Base-by-base conservation (phyloP, 495 filamentous ascomycete genomes). In the Hyaloscypha variabilis region DNA sequence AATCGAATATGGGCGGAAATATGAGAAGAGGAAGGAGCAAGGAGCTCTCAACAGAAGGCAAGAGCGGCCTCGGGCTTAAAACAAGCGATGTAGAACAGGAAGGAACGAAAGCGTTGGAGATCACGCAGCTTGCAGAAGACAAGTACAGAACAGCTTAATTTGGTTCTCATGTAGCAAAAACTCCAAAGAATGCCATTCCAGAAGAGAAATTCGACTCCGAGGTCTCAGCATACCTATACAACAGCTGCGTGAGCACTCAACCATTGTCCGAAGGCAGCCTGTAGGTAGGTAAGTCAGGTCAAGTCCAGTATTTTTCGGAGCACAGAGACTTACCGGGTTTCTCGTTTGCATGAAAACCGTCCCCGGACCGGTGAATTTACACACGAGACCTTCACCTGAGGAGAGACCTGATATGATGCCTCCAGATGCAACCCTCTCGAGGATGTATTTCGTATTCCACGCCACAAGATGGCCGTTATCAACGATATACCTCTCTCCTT, bases 391-490 rank as follows among this genome's bases (percentile, higher is more conserved):
- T 78, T 99, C 95, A 3, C 85, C 89, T 2, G 91, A 87, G 34
- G 87, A 86, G 24, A 96, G 76, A 26, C 86, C 85, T 26, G 90
- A 93, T 6, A 98, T 88, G 52, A 99, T 86, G 26, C 95, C 96
- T 14, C 95, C 95, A 23, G 89, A 93, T 0, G 95, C 87, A 13
- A 93, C 90, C 10, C 96, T 89, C 77, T 97, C 92, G 53, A 98
- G 86, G 13, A 89, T 79, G 72, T 98, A 99, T 67, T 96, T 91
- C 75, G 91, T 94, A 72, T 97, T 97, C 95, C 95, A 99, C 5
- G 95, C 96, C 1, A 99, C 94, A 6, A 99, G 80, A 67, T 99
- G 93, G 11, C 94, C 94, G 71, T 99, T 99, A 71, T 99, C 94
- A 58, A 99, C 87, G 63, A 93, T 90, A 75, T 97, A 99, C 62